Base-by-base conservation (phyloP, 306 rosid species). In the Pterocarpus macrocarpus region DNA sequence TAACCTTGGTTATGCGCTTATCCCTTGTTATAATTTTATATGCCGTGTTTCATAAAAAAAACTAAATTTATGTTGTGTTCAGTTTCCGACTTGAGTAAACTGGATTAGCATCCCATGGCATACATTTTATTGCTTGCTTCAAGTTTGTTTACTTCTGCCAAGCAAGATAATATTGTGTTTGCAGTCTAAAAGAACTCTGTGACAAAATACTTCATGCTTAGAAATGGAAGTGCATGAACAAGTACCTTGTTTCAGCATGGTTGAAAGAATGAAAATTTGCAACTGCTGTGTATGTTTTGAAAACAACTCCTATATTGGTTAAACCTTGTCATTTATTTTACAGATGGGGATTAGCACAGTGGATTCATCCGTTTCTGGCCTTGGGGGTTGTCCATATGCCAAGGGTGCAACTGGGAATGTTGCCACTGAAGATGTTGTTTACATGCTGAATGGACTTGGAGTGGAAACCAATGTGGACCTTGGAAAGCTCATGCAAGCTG, bases 301-400 rank as follows among this genome's bases (percentile, higher is more conserved):
- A 56, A 49, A 50, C 28, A 65, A 72, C 33, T 67, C 63, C 45
- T 39, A 41, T 49, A 32, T 73, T 38, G 45, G 69, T 72, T 64
- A 64, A 8, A 74, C 53, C 9, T 81, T 47, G 61, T 69, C 35
- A 15, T 41, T 75, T 71, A 35, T 69, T 41, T 57, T 75, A 13
- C 78, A 93, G 97, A 81, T 89, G 84, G 92, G 99, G 72, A 91
- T 95, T 52, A 68, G 88, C 50, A 83, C 91, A 3, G 95, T 93
- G 83, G 99, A 95, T 88, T 93, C 95, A 41, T 95, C 95, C 0
- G 94, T 92, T 34, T 87, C 99, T n/a, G 97, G 99, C 65, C 93
- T 95, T 47, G 97, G 99, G 62, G 99, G 97, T 17, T 95, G 99
- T 66, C 99, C 99, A 36, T 93, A 93, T 85, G 97, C 97, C 2